phyloP scores from a whole-genome alignment of 495 filamentous ascomycete species.

The Podospora pseudopauciseta region DNA sequence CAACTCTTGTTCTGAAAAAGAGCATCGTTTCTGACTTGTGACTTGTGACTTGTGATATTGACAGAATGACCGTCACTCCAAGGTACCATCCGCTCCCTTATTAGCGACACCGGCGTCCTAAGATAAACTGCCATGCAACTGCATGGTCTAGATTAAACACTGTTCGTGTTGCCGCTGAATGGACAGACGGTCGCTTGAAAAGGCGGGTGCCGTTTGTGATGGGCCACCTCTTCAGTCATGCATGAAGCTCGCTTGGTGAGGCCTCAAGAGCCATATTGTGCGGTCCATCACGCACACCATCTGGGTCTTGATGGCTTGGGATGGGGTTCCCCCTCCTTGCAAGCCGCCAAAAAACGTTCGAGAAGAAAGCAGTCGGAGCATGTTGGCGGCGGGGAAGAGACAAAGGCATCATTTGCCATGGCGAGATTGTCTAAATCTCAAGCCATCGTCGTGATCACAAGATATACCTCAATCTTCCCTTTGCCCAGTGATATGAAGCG shows the following conservation, averaged over 20 bases:
- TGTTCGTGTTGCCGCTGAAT: constrained; percentile 5
- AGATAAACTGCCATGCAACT: constrained; percentile 16
- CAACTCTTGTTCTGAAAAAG: not conserved
- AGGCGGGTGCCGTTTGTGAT: constrained; percentile 14
- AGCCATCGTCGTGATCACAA: constrained; percentile 16
- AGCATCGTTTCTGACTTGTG: constrained; percentile 15
- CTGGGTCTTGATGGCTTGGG: constrained; percentile 4
- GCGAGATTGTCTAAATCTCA: constrained; percentile 16
- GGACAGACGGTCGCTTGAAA: constrained; percentile 9
- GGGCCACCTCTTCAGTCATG: not conserved
- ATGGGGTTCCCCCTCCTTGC: constrained; percentile 18
- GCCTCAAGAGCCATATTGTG: constrained; percentile 9
- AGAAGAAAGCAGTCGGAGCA: constrained; percentile 3
- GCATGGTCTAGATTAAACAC: constrained; percentile 15
- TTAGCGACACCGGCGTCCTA: constrained; percentile 12
- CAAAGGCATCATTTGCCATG: constrained; percentile 17
- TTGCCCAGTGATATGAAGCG: not conserved
- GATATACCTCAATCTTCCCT: not conserved
- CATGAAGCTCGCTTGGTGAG: constrained; percentile 17
- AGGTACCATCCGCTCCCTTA: constrained; percentile 8
- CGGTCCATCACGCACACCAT: not conserved
- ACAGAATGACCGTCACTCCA: constrained; percentile 14
- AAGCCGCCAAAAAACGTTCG: constrained; percentile 18
- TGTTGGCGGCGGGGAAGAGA: not conserved
- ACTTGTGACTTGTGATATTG: constrained; percentile 34